Conservation (phyloP, 179 eudicot species). For the Patellifolia procumbens region DNA sequence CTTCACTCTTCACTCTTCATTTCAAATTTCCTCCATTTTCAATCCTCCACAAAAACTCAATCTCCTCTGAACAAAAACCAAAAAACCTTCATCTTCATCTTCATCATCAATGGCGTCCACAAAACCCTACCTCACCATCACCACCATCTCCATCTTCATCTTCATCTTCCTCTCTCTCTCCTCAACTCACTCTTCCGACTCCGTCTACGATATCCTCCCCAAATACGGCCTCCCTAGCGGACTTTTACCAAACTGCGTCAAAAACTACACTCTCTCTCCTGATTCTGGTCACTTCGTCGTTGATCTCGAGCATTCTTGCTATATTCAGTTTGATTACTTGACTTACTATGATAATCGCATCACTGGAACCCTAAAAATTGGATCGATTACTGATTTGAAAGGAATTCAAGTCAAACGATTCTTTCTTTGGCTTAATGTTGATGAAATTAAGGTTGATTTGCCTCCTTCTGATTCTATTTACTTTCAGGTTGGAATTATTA, state of each 20-base stretch:
- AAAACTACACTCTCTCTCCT: constrained; percentile 49
- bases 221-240: constrained; percentile 80
- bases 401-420: constrained; percentile 77
- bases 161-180: neutral
- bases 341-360: constrained; percentile 69
- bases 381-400: constrained; percentile 62
- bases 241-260: constrained; percentile 68
- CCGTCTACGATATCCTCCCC: constrained; percentile 72
- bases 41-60: neutral
- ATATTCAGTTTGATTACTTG: constrained; percentile 70
- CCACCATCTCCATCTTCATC: neutral
- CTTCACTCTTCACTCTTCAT: too few species aligned
- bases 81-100: neutral
- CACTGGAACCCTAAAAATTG: constrained; percentile 65
- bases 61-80: neutral
- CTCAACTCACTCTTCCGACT: constrained; percentile 32
- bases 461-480: constrained; percentile 77
- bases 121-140: constrained; percentile 11
- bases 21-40: neutral
- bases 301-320: constrained; percentile 51
- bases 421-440: constrained; percentile 77
- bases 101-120: constrained; percentile 23
- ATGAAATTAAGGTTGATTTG: constrained; percentile 85
- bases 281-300: constrained; percentile 64
- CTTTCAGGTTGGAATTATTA: constrained; percentile 69